phyloP scores from a whole-genome alignment of 1,139 yeast species.

The Blastobotrys petasosporus region DNA sequence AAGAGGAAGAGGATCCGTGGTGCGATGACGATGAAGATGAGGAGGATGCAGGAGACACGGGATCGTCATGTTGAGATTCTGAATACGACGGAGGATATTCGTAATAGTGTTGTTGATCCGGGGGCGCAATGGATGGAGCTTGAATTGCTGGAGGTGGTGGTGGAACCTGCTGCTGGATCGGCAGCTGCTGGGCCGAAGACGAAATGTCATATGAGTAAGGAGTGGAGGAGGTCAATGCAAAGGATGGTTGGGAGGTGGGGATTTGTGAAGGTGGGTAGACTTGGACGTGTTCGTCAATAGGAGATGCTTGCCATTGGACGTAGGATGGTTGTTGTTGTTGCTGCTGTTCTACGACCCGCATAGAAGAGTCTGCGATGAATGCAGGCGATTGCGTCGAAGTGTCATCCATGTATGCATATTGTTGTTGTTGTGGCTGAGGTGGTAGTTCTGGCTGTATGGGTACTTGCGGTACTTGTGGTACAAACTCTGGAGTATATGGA shows the following conservation, averaged over 20 bases:
- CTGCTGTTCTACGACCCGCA: background rate
- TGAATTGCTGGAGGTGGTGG: constrained; percentile 5
- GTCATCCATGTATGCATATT: constrained; percentile 2
- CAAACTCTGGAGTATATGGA: background rate
- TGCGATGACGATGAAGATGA: background rate
- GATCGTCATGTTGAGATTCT: background rate
- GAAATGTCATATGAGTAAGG: background rate
- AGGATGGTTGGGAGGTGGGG: background rate
- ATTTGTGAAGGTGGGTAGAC: background rate
- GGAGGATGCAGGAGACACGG: background rate
- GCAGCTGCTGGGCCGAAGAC: background rate
- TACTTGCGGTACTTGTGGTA: background rate
- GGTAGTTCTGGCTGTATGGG: constrained; percentile 6
- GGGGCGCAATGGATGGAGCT: background rate
- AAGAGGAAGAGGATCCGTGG: no score
- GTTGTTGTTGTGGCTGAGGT: constrained; percentile 1
- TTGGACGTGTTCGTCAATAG: background rate
- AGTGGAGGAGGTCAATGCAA: background rate
- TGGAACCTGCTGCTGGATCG: constrained; percentile 2
- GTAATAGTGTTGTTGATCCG: no score
- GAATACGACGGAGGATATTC: background rate
- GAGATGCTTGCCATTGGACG: constrained; percentile 4
- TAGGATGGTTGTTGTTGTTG: background rate
- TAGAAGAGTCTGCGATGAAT: background rate
- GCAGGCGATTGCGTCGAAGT: background rate